A percentile compares a stretch with the other conserved stretches of the same genome.
Evolutionary conservation across 2,329 filamentous ascomycete species (phyloP).

Genomic region (Pyrenophora teres): DNA sequence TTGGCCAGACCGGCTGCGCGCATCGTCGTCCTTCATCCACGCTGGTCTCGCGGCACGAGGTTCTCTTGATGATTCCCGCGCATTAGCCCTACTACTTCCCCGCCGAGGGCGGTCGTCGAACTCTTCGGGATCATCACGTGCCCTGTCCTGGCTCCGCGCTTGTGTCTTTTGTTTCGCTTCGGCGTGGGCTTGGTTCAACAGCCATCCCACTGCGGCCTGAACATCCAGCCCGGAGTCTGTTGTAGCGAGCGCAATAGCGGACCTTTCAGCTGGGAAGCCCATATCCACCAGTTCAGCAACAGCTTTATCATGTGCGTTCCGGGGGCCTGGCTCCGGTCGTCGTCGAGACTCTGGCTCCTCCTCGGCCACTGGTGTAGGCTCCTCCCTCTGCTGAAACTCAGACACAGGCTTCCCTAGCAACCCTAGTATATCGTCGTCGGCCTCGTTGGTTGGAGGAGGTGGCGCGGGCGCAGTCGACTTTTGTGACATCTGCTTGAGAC

Average conservation of each 20-base stretch:
- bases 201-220: constrained; percentile 84
- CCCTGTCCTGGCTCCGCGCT: constrained; percentile 35
- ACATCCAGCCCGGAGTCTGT: constrained; percentile 80
- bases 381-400: constrained; percentile 50
- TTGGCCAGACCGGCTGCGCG: constrained; percentile 54
- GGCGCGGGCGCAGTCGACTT: constrained; percentile 33
- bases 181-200: constrained; percentile 87
- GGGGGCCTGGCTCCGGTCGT: constrained; percentile 29
- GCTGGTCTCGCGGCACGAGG: constrained; percentile 54
- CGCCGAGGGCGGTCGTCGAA: constrained; percentile 32
- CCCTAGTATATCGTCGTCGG: constrained; percentile 67
- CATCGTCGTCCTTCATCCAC: constrained; percentile 66
- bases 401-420: constrained; percentile 64
- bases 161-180: constrained; percentile 74
- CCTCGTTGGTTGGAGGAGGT: constrained; percentile 21
- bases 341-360: constrained; percentile 13
- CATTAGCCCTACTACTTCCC: constrained; percentile 26
- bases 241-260: constrained; percentile 77
- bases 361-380: constrained; percentile 15
- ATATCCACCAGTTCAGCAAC: constrained; percentile 92
- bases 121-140: constrained; percentile 33
- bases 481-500: constrained; percentile 67
- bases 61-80: constrained; percentile 44
- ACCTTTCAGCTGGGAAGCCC: constrained; percentile 85
- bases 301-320: constrained; percentile 71